A percentile compares a stretch with the other conserved stretches of the same genome.
Conservation (phyloP, 2,329 filamentous ascomycete species). For the Teratosphaeria destructans region DNA sequence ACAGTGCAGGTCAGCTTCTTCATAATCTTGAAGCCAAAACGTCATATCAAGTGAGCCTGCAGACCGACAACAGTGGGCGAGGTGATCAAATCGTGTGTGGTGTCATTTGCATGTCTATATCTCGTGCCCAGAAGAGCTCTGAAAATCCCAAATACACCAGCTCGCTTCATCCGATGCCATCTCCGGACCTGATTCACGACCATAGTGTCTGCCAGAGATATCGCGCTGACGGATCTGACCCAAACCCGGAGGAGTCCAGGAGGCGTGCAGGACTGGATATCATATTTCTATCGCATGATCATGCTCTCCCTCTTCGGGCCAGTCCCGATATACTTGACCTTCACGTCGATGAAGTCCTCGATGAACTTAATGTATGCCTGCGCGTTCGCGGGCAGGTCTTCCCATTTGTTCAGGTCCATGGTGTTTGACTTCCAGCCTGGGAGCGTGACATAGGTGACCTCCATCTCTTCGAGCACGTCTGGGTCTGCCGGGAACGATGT, state of each 20-base stretch:
- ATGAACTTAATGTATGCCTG: conserved; percentile 58
- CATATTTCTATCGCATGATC: conserved; percentile 39
- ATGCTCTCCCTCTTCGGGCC: conserved; percentile 56
- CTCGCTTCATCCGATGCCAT: background rate
- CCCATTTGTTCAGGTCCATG: conserved; percentile 48
- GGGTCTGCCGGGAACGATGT: conserved; percentile 58
- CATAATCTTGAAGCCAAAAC: too few species aligned
- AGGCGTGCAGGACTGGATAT: background rate
- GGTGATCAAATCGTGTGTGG: background rate
- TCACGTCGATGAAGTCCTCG: conserved; percentile 54
- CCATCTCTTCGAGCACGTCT: conserved; percentile 45
- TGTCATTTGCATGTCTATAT: background rate
- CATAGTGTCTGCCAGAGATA: background rate
- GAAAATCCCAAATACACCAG: background rate
- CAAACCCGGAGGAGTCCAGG: background rate
- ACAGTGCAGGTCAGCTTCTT: too few species aligned
- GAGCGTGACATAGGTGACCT: conserved; percentile 58
- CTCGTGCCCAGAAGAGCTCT: background rate
- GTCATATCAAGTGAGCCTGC: too few species aligned
- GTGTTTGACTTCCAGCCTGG: conserved; percentile 60
- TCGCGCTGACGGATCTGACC: background rate
- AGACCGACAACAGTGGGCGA: background rate
- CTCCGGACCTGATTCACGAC: background rate
- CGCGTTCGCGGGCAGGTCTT: conserved; percentile 54
- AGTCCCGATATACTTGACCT: conserved; percentile 56